phyloP scores from a whole-genome alignment of 805 yeast species.

The Yarrowia porcina region DNA sequence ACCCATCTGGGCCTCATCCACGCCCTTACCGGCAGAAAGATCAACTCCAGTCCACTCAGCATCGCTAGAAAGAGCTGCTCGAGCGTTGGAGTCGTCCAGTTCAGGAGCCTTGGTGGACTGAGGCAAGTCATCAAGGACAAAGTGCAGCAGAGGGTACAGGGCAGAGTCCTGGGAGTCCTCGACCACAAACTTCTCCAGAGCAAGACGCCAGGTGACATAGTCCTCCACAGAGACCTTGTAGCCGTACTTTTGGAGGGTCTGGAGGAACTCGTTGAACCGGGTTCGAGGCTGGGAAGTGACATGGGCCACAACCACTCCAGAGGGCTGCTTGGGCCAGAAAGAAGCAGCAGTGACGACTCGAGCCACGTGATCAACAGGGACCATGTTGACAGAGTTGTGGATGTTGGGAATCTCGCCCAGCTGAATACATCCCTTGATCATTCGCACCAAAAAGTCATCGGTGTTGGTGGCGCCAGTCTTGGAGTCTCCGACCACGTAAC shows the following conservation, averaged over 20 bases:
- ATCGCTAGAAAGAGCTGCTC: constrained; percentile 62
- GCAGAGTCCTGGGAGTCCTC: constrained; percentile 78
- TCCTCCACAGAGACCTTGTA: constrained; percentile 60
- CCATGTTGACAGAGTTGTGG: constrained; percentile 86
- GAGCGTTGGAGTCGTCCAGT: constrained; percentile 82
- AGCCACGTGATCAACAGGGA: constrained; percentile 98
- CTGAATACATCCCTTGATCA: constrained; percentile 92
- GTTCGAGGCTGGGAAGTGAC: constrained; percentile 98
- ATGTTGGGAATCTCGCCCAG: constrained; percentile 84
- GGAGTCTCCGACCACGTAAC: constrained; percentile 88
- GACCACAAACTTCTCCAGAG: constrained; percentile 73
- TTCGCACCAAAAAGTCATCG: constrained; percentile 91
- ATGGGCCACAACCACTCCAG: constrained; percentile 71
- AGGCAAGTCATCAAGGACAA: constrained; percentile 90
- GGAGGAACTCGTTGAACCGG: constrained; percentile 69
- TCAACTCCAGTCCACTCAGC: constrained; percentile 63
- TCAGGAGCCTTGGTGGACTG: constrained; percentile 93
- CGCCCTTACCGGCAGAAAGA: constrained; percentile 67
- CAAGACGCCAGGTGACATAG: constrained; percentile 74
- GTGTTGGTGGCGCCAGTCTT: constrained; percentile 86
- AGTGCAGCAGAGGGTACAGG: constrained; percentile 86
- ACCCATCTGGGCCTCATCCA: constrained; percentile 63
- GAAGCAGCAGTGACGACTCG: constrained; percentile 82
- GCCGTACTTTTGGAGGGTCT: constrained; percentile 65
- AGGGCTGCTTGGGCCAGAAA: constrained; percentile 61